Conservation (phyloP, 2,329 filamentous ascomycete genomes). For the Fusarium haematococcum region DNA sequence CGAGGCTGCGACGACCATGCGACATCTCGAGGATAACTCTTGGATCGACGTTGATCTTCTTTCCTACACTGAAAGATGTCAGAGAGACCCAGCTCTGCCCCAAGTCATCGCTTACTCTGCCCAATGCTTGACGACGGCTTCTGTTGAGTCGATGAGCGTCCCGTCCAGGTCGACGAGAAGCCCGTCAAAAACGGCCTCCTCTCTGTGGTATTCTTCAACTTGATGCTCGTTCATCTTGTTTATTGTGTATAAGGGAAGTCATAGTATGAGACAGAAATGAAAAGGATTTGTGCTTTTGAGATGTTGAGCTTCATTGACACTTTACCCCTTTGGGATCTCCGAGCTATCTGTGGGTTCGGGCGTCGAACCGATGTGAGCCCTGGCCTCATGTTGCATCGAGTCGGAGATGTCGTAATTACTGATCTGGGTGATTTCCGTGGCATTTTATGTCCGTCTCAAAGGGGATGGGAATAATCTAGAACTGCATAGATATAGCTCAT, state of each 20-base stretch:
- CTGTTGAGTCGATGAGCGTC: background rate
- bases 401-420: background rate
- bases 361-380: background rate
- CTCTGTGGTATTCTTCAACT: background rate
- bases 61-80: background rate
- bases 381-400: background rate
- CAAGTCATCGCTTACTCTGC: background rate
- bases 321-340: background rate
- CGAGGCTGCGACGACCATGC: background rate
- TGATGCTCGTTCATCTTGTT: background rate
- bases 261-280: background rate
- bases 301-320: background rate
- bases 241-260: background rate
- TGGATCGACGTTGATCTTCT: background rate
- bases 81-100: background rate
- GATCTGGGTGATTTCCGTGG: background rate
- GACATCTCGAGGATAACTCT: background rate
- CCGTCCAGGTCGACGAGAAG: background rate
- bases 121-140: background rate
- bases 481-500: too few relatives aligned
- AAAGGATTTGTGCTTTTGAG: background rate
- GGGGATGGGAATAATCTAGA: background rate
- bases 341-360: background rate
- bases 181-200: background rate
- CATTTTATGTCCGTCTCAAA: background rate